Percentiles rank a stretch among this genome's conserved stretches.
Conservation (phyloP, 352 stramenopile species). For the Pythium apleroticum region DNA sequence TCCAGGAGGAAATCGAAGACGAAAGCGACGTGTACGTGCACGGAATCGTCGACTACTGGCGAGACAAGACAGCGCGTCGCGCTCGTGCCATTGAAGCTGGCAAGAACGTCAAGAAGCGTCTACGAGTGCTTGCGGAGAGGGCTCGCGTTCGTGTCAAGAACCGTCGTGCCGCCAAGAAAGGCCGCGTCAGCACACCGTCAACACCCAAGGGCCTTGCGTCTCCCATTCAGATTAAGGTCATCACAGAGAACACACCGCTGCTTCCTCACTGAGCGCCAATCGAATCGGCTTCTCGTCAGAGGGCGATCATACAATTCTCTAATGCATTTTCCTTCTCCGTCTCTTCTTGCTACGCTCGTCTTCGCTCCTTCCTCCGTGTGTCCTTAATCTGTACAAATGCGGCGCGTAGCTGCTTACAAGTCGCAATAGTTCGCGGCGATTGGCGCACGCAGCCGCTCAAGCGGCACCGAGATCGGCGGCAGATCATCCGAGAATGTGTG, state of each 20-base stretch:
- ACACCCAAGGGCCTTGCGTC: slow-evolving; percentile 29
- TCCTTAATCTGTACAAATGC: slow-evolving; percentile 17
- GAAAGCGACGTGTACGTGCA: slow-evolving; percentile 79
- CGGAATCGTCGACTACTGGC: slow-evolving; percentile 61
- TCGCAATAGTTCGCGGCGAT: slow-evolving; percentile 37
- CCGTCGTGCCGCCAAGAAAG: slow-evolving; percentile 44
- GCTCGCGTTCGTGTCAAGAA: slow-evolving; percentile 45
- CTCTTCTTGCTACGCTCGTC: background rate
- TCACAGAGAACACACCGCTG: slow-evolving; percentile 52
- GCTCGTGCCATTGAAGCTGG: slow-evolving; percentile 33
- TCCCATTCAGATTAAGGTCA: slow-evolving; percentile 47
- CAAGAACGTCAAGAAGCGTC: slow-evolving; percentile 29
- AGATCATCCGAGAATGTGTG: slow-evolving; percentile 85
- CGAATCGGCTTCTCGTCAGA: background rate
- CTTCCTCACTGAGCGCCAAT: slow-evolving; percentile 12
- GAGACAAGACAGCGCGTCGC: slow-evolving; percentile 34
- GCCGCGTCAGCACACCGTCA: background rate
- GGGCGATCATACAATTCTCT: slow-evolving; percentile 1
- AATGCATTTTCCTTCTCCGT: slow-evolving; percentile 8
- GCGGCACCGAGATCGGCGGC: slow-evolving; percentile 76
- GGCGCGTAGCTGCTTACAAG: slow-evolving; percentile 25
- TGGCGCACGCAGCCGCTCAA: slow-evolving; percentile 54
- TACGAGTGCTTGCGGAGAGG: slow-evolving; percentile 54
- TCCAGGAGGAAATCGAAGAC: slow-evolving; percentile 90
- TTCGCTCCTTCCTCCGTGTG: background rate